phyloP scores from a whole-genome alignment of 2,329 filamentous ascomycete genomes.

The Hypoxylon sp. region DNA sequence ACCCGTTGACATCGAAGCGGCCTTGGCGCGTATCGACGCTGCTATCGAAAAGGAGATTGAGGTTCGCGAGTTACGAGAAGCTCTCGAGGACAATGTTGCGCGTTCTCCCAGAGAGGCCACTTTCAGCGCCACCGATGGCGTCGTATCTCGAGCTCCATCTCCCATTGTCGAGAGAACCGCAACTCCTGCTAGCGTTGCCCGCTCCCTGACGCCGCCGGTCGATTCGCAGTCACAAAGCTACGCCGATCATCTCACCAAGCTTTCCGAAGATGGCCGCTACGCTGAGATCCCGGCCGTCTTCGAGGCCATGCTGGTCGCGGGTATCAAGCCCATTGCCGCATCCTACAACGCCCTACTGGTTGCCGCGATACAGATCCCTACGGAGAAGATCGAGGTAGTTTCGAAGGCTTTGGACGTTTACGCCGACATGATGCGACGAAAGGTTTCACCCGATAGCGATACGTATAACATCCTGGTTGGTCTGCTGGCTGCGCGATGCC shows the following conservation, averaged over 20 bases:
- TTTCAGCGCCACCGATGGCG: conserved; percentile 49
- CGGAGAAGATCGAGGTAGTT: conserved; percentile 81
- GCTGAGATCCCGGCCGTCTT: conserved; percentile 90
- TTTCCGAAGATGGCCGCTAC: conserved; percentile 77
- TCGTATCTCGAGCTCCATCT: conserved; percentile 52
- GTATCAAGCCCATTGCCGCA: conserved; percentile 78
- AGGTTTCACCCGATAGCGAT: conserved; percentile 79
- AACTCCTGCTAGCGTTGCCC: conserved; percentile 57
- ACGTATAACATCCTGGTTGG: conserved; percentile 91
- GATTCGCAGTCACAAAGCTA: conserved; percentile 74
- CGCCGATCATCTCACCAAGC: conserved; percentile 78
- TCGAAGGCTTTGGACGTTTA: conserved; percentile 95
- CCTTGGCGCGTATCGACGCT: conserved; percentile 83
- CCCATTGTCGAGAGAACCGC: conserved; percentile 52
- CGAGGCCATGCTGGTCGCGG: conserved; percentile 84
- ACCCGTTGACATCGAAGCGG: conserved; percentile 61
- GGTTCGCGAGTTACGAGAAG: conserved; percentile 44
- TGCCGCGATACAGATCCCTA: conserved; percentile 83
- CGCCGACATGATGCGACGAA: conserved; percentile 91
- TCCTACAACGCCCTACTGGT: conserved; percentile 93
- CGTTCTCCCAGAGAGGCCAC: conserved; percentile 50
- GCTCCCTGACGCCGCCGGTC: conserved; percentile 66
- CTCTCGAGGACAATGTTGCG: conserved; percentile 39
- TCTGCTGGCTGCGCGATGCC: conserved; percentile 79
- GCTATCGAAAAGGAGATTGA: conserved; percentile 78